These are phyloP conservation scores for Pyricularia grisea DNA, from an alignment of 2,329 filamentous ascomycete species.

Conservation along the genomic window DNA sequence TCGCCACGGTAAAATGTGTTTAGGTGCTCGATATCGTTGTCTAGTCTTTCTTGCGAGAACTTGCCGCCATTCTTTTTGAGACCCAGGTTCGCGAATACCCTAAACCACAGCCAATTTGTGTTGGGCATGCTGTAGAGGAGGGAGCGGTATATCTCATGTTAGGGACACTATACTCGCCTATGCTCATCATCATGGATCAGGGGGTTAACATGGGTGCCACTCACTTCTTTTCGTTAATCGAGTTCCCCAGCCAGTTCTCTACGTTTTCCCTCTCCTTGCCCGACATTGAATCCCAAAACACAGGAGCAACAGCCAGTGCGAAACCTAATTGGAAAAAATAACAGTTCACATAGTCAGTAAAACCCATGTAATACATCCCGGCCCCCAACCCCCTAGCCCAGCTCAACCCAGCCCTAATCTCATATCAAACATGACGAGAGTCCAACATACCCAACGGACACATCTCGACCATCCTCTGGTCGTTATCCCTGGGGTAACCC, in stretches of 20 bases:
- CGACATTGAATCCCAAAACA: slow-evolving; percentile 57
- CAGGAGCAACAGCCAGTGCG: slow-evolving; percentile 58
- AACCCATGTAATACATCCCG: background rate
- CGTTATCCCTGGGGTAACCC: slow-evolving; percentile 66
- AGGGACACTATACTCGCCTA: background rate
- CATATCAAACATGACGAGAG: no score
- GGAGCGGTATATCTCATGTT: background rate
- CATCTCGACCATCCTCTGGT: slow-evolving; percentile 81
- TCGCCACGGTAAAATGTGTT: slow-evolving; percentile 75
- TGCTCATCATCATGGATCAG: background rate
- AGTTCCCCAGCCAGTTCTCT: slow-evolving; percentile 62
- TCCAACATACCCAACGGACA: slow-evolving; percentile 58
- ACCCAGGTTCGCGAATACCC: slow-evolving; percentile 74
- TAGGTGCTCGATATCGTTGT: slow-evolving; percentile 67
- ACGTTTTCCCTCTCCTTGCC: slow-evolving; percentile 55
- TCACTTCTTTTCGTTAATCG: slow-evolving; percentile 67
- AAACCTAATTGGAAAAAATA: slow-evolving; percentile 34
- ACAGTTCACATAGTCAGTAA: background rate
- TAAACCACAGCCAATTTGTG: slow-evolving; percentile 69
- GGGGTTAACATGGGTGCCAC: slow-evolving; percentile 7
- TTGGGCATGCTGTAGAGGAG: slow-evolving; percentile 48
- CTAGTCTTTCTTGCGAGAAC: slow-evolving; percentile 60
- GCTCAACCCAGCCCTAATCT: background rate
- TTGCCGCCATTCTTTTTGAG: slow-evolving; percentile 65
- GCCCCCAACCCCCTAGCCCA: background rate